Percentiles rank a stretch among this genome's conserved stretches.
Conservation (phyloP, 768 basidiomycete genomes). For the Boletus pseudopeckii region DNA sequence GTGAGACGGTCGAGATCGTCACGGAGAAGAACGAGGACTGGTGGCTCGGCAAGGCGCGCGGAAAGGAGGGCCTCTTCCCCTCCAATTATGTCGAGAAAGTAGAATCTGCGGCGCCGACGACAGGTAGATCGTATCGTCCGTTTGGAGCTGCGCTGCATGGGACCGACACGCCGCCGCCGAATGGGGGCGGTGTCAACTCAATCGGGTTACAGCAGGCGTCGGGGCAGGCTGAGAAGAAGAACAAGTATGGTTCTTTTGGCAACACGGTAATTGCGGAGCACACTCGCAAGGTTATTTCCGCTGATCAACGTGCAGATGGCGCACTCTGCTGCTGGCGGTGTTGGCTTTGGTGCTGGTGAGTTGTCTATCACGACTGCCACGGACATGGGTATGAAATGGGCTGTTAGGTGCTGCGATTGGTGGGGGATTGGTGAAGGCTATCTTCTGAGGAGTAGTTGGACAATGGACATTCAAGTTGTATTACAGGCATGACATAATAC, state of each 20-base stretch:
- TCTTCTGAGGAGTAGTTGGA: slow-evolving; percentile 34
- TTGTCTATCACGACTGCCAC: background rate
- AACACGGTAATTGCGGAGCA: slow-evolving; percentile 45
- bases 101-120: background rate
- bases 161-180: slow-evolving; percentile 30
- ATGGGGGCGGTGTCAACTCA: slow-evolving; percentile 27
- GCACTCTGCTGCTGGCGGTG: slow-evolving; percentile 63
- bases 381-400: background rate
- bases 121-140: slow-evolving; percentile 30
- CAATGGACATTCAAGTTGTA: background rate
- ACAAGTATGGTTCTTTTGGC: slow-evolving; percentile 53
- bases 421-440: slow-evolving; percentile 45
- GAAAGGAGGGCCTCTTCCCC: slow-evolving; percentile 74
- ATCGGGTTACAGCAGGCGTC: slow-evolving; percentile 28
- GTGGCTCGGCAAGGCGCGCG: slow-evolving; percentile 74
- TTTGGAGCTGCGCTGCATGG: slow-evolving; percentile 39
- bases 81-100: slow-evolving; percentile 69
- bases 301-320: slow-evolving; percentile 42
- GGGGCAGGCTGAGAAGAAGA: slow-evolving; percentile 46
- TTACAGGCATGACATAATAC: slow-evolving; percentile 17
- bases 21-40: slow-evolving; percentile 82
- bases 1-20: slow-evolving; percentile 75
- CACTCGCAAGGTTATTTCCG: slow-evolving; percentile 7
- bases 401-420: slow-evolving; percentile 48
- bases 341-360: slow-evolving; percentile 74